These are phyloP conservation scores for Zymoseptoria passerinii DNA, from an alignment of 2,329 filamentous ascomycete genomes.

Conservation along the genomic window DNA sequence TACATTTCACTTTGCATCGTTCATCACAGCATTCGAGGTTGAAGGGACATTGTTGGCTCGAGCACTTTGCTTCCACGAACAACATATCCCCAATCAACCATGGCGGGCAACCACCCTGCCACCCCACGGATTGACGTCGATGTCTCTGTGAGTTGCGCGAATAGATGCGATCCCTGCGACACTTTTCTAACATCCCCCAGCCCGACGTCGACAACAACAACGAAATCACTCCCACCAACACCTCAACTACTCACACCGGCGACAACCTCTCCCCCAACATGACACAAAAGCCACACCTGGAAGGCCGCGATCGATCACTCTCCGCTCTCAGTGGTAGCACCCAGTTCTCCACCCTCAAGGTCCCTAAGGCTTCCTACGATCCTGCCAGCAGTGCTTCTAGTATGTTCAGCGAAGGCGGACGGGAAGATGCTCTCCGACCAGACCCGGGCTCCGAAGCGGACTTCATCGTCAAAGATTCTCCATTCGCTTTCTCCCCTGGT, in stretches of 20 bases:
- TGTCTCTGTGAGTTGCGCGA: conserved; percentile 2
- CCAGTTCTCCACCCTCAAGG: conserved; percentile 14
- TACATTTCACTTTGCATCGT: not conserved
- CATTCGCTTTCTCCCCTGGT: conserved; percentile 75
- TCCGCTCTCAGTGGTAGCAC: conserved; percentile 17
- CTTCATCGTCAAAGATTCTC: conserved; percentile 67
- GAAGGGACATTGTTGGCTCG: not conserved
- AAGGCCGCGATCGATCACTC: conserved; percentile 15
- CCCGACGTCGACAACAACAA: conserved; percentile 7
- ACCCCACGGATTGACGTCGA: conserved; percentile 17
- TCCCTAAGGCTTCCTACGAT: conserved; percentile 11
- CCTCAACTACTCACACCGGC: conserved; percentile 5
- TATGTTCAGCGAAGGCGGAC: conserved; percentile 13
- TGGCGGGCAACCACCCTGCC: conserved; percentile 12
- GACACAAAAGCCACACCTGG: conserved; percentile 9
- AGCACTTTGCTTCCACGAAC: not conserved
- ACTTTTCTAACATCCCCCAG: not conserved
- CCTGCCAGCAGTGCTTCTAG: conserved; percentile 14
- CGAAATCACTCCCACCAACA: conserved; percentile 10
- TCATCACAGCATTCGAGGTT: not conserved
- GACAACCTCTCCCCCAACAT: conserved; percentile 10
- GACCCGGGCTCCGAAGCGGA: conserved; percentile 68
- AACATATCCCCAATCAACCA: conserved; percentile 1
- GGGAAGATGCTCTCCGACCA: conserved; percentile 59
- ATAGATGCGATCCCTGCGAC: not conserved